These are phyloP conservation scores for Lentinula lateritia DNA, from an alignment of 768 basidiomycete genomes.

Conservation along the genomic window DNA sequence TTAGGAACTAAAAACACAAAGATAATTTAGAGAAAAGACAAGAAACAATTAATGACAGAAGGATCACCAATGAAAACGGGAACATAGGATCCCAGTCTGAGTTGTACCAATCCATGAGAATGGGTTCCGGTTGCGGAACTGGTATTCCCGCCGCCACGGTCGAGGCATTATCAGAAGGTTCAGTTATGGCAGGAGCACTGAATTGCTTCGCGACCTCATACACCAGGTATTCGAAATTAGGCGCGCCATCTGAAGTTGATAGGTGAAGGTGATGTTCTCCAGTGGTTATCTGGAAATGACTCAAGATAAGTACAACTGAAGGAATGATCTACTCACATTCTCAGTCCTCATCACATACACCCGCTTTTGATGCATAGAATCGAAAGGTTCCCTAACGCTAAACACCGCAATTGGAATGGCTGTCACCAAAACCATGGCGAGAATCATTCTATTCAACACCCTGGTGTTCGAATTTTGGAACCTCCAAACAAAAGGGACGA, in stretches of 20 bases:
- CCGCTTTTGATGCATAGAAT: constrained; percentile 81
- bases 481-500: constrained; percentile 68
- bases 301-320: constrained; percentile 27
- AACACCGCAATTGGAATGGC: constrained; percentile 57
- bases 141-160: constrained; percentile 17
- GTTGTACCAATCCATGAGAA: constrained; percentile 71
- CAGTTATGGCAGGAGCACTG: constrained; percentile 21
- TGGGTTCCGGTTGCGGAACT: constrained; percentile 33
- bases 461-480: constrained; percentile 24
- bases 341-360: constrained; percentile 80
- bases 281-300: constrained; percentile 41
- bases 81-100: constrained; percentile 86
- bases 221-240: constrained; percentile 64
- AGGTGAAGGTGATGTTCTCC: constrained; percentile 73
- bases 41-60: constrained; percentile 3
- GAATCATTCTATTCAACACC: constrained; percentile 17
- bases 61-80: constrained; percentile 67
- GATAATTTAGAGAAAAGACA: not conserved
- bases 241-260: constrained; percentile 77
- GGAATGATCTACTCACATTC: constrained; percentile 45
- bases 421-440: constrained; percentile 41
- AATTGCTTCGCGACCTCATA: constrained; percentile 56
- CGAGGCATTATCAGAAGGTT: constrained; percentile 4
- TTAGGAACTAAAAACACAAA: constrained; percentile 57
- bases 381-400: constrained; percentile 59